phyloP scores from a whole-genome alignment of 805 yeast genomes.

The Metschnikowia dekortorum region DNA sequence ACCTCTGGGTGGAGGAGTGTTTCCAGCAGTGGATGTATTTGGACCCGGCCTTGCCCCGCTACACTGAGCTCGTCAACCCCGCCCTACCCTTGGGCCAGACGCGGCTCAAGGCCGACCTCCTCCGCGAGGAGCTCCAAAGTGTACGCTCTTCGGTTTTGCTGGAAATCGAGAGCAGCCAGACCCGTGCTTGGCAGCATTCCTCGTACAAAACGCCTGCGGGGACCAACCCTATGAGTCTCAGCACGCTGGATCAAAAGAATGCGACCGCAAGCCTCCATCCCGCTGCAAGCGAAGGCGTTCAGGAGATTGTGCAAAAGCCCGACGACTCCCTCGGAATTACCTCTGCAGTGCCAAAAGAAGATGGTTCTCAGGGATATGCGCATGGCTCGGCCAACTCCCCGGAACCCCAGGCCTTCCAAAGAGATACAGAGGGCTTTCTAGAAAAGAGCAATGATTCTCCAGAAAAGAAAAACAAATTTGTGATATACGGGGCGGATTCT shows the following conservation, averaged over 20 bases:
- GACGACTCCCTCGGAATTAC: too few relatives aligned
- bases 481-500: too few relatives aligned
- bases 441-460: not conserved
- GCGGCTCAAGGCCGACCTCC: not conserved
- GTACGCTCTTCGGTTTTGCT: not conserved
- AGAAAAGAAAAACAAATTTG: not conserved
- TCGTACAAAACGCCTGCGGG: not conserved
- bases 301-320: too few relatives aligned
- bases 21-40: conserved; percentile 55
- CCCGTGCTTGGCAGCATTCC: not conserved
- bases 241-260: not conserved
- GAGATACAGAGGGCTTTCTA: too few relatives aligned
- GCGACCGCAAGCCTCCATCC: not conserved
- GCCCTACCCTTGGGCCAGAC: not conserved
- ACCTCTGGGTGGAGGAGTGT: conserved; percentile 85
- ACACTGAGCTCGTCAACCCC: conserved; percentile 17
- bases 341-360: too few relatives aligned
- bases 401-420: not conserved
- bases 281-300: too few relatives aligned
- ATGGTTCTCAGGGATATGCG: too few relatives aligned
- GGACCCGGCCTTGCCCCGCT: conserved; percentile 44
- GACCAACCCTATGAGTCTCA: conserved; percentile 1
- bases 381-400: too few relatives aligned
- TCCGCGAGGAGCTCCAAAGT: not conserved
- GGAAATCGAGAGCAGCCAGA: not conserved